phyloP scores from a whole-genome alignment of 345 rosid genomes.

The Camelina hispida region DNA sequence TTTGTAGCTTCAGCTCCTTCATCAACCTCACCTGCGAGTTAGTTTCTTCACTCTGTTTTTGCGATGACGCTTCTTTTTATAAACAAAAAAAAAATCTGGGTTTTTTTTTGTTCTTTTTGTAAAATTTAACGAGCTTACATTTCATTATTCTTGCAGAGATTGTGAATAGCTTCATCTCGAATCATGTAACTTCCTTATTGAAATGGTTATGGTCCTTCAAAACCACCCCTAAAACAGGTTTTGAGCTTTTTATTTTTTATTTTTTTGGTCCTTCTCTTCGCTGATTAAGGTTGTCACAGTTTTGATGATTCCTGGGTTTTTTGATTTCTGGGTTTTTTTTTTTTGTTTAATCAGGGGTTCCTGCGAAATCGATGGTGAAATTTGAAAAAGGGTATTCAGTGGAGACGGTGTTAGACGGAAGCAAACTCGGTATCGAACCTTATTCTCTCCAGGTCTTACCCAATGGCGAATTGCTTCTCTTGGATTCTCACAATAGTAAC shows the following conservation, averaged over 20 bases:
- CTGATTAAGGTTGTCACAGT: constrained; percentile 22
- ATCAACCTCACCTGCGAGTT: constrained; percentile 81
- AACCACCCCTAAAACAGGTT: constrained; percentile 83
- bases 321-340: not conserved
- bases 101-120: constrained; percentile 27
- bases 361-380: constrained; percentile 86
- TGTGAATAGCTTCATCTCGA: constrained; percentile 70
- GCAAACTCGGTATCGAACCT: constrained; percentile 95
- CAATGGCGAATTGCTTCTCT: constrained; percentile 80
- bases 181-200: constrained; percentile 60
- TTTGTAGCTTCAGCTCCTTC: constrained; percentile 65
- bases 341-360: constrained; percentile 62
- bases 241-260: not conserved
- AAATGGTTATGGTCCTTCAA: constrained; percentile 93
- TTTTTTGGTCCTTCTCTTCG: not conserved
- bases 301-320: not conserved
- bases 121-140: constrained; percentile 7
- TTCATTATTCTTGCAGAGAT: constrained; percentile 60
- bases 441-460: constrained; percentile 77
- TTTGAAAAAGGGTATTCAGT: constrained; percentile 85
- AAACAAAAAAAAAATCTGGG: too few species aligned
- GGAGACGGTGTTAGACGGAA: constrained; percentile 96
- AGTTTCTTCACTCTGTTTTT: constrained; percentile 44
- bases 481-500: constrained; percentile 90
- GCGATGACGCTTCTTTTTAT: constrained; percentile 21